A percentile compares a stretch with the other conserved stretches of the same genome.
These are phyloP conservation scores for Nevesoporus exiguus DNA, from an alignment of 768 basidiomycete species.

Conservation along the genomic window DNA sequence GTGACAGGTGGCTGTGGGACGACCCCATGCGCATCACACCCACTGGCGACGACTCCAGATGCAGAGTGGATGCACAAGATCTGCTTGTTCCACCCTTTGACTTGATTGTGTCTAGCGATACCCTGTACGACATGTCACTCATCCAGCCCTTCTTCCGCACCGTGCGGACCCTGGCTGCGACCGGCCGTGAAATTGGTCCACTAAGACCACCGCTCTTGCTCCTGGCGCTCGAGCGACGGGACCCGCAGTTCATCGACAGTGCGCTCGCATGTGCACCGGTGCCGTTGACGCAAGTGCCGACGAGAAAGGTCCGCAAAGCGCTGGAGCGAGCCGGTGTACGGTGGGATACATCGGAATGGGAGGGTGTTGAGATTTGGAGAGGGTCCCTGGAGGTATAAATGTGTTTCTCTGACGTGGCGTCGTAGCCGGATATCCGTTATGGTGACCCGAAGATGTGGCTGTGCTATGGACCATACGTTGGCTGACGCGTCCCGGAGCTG, in stretches of 20 bases:
- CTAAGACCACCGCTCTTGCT: conserved; percentile 20
- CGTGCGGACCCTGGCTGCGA: conserved; percentile 48
- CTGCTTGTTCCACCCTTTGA: conserved; percentile 59
- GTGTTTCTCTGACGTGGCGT: neutral
- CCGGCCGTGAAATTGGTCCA: neutral
- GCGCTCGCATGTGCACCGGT: conserved; percentile 63
- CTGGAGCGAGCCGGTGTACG: conserved; percentile 53
- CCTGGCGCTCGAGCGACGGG: conserved; percentile 73
- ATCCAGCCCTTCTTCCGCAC: conserved; percentile 68
- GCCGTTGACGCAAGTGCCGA: conserved; percentile 52
- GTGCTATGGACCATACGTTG: conserved; percentile 10
- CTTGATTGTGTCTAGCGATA: conserved; percentile 81
- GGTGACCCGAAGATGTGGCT: conserved; percentile 18
- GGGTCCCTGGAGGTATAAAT: conserved; percentile 1
- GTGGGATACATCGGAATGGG: conserved; percentile 75
- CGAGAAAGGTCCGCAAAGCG: conserved; percentile 55
- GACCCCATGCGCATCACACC: conserved; percentile 30
- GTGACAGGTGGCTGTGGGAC: conserved; percentile 56
- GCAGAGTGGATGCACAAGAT: conserved; percentile 15
- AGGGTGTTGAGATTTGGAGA: conserved; percentile 77
- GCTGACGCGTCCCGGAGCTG: conserved; percentile 34
- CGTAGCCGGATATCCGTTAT: neutral
- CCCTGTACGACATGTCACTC: conserved; percentile 64
- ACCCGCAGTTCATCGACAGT: conserved; percentile 57
- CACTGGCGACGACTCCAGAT: conserved; percentile 30